Percentiles rank a stretch among this genome's conserved stretches.
Conservation (phyloP, 2,329 filamentous ascomycete species). For the Rhytidhysteron rufulum region DNA sequence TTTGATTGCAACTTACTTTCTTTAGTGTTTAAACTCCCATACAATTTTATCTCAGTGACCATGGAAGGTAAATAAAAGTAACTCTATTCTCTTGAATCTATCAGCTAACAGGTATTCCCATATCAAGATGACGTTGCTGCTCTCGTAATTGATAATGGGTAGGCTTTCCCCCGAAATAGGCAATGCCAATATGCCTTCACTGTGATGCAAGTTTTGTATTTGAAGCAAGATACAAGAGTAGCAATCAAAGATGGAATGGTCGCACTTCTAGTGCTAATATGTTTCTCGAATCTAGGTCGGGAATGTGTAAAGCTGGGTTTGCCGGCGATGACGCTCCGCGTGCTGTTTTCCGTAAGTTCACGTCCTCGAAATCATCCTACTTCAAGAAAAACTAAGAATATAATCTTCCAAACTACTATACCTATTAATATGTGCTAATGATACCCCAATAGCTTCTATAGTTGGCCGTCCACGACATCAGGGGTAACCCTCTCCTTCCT, state of each 20-base stretch:
- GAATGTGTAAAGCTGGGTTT: slow-evolving; percentile 99
- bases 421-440: slow-evolving; percentile 17
- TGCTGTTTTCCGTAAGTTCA: slow-evolving; percentile 98
- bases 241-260: slow-evolving; percentile 17
- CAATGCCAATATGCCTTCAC: slow-evolving; percentile 31
- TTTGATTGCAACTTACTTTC: too few relatives aligned
- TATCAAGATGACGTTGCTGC: slow-evolving; percentile 97
- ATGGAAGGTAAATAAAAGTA: too few relatives aligned
- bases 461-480: slow-evolving; percentile 99
- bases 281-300: slow-evolving; percentile 67
- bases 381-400: too few relatives aligned
- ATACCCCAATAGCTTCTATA: slow-evolving; percentile 73
- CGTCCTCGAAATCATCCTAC: slow-evolving; percentile 18
- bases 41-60: too few relatives aligned
- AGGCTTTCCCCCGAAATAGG: slow-evolving; percentile 50
- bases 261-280: too few relatives aligned
- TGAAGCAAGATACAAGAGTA: slow-evolving; percentile 18
- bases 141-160: slow-evolving; percentile 99
- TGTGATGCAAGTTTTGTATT: slow-evolving; percentile 31
- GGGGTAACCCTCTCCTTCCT: slow-evolving; percentile 72
- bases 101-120: slow-evolving; percentile 17
- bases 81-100: too few relatives aligned
- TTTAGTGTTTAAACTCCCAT: too few relatives aligned
- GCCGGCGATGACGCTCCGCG: slow-evolving; percentile 99
- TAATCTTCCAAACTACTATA: background rate